Evolutionary conservation across 1,284 basidiomycete genomes (phyloP), one percentile per base, ranked within the genome.

Genomic region (Flammula alnicola): DNA sequence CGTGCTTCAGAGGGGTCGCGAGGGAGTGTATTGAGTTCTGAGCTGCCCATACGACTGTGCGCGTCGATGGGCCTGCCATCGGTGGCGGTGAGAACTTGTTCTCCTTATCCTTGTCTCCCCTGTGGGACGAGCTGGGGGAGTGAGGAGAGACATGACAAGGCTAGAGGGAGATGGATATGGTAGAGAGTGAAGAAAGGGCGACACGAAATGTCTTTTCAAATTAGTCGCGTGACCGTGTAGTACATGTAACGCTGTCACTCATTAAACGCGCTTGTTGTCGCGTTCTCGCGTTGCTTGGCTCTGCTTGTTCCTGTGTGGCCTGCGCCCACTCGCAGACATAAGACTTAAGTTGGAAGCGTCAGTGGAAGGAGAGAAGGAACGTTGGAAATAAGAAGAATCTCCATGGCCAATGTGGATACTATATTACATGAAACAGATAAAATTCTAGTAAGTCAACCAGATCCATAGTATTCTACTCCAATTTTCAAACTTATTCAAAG

Each of bases 71-170:
- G 12, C 57, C 52, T 14, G 57, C 57, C n/a, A 57, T 44, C 11
- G 58, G 38, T 16, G 20, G 20, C 4, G 48, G 37, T 33, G 54
- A 40, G 44, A 60, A 62, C 31, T 56, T 71, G 60, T 78, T 78
- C 50, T 74, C 71, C 65, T 82, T 84, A 54, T 77, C 76, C 65
- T 80, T 83, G 63, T 76, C 73, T 47, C 67, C 67, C 38, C 78
- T 71, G 54, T 84, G 84, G 8, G 76, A 72, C 3, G 85, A 83
- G 48, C 69, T 1, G 86, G 86, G n/a, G 86, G 86, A 2, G 85
- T 87, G 8, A 75, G 78, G 23, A 88, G 77, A 48, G 64, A 60
- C 70, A 79, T 79, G 52, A 58, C 41, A 39, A 44, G 30, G 41
- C 37, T 49, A 40, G 46, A 40, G 39, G 45, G 38, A n/a, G 37